These are phyloP conservation scores for Dipteronia sinensis DNA, from an alignment of 345 rosid genomes.

Conservation along the genomic window DNA sequence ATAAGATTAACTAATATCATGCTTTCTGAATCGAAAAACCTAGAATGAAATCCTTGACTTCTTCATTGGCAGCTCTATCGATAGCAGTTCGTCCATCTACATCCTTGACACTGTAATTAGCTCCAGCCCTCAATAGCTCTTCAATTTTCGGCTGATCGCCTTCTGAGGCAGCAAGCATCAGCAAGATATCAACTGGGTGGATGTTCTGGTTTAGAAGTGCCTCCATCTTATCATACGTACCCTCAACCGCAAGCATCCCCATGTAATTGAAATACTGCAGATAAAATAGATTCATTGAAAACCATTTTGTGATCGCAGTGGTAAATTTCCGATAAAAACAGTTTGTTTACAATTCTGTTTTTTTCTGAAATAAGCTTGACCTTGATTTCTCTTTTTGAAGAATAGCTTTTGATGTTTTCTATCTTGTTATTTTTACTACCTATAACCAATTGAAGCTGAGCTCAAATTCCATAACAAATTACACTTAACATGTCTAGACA, in stretches of 20 bases:
- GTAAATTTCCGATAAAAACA: too few relatives aligned
- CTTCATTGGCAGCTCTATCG: conserved; percentile 60
- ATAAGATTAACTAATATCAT: conserved; percentile 26
- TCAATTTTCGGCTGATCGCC: conserved; percentile 89
- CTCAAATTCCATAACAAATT: not conserved
- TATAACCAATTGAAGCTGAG: not conserved
- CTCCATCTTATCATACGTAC: conserved; percentile 89
- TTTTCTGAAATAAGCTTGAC: too few relatives aligned
- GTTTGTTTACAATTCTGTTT: too few relatives aligned
- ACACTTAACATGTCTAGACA: not conserved
- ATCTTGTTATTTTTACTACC: not conserved
- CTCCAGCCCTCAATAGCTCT: conserved; percentile 86
- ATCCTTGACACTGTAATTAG: conserved; percentile 60
- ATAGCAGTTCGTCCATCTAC: conserved; percentile 76
- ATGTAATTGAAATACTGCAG: conserved; percentile 92
- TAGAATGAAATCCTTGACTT: conserved; percentile 67
- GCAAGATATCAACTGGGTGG: conserved; percentile 82
- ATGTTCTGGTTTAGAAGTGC: conserved; percentile 72
- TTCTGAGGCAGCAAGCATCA: conserved; percentile 81
- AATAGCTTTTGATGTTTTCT: not conserved
- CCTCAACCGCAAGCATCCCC: conserved; percentile 97
- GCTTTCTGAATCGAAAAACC: conserved; percentile 62
- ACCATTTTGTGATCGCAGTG: not conserved
- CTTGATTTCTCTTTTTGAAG: not conserved
- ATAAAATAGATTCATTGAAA: not conserved